Percentiles rank a stretch among this genome's conserved stretches.
These are phyloP conservation scores for Nigrospora osmanthi DNA, from an alignment of 2,329 filamentous ascomycete species.

Conservation along the genomic window DNA sequence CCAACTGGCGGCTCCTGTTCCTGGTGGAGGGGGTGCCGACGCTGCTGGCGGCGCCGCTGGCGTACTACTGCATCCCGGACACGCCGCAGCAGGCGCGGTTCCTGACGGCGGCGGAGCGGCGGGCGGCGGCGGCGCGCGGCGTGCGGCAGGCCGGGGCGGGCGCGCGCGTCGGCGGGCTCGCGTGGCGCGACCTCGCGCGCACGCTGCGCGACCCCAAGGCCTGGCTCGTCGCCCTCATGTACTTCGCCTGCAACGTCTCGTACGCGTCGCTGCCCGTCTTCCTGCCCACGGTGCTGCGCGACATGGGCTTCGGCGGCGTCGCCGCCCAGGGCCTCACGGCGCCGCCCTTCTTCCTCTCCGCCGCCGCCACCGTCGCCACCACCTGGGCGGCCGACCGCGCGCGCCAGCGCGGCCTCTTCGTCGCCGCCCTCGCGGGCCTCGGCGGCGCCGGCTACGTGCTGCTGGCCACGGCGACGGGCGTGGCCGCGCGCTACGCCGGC, in stretches of 20 bases:
- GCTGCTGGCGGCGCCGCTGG: conserved; percentile 18
- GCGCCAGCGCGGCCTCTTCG: conserved; percentile 55
- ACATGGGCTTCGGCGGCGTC: conserved; percentile 62
- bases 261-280: conserved; percentile 60
- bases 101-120: conserved; percentile 48
- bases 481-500: conserved; percentile 29
- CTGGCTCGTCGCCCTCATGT: conserved; percentile 36
- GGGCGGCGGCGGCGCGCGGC: conserved; percentile 45
- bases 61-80: conserved; percentile 27
- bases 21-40: conserved; percentile 26
- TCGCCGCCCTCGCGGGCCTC: conserved; percentile 46
- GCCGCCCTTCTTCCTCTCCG: conserved; percentile 62
- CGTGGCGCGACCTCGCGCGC: conserved; percentile 35
- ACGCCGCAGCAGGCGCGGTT: conserved; percentile 43
- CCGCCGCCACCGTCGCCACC: conserved; percentile 51
- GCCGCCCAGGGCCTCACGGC: conserved; percentile 65
- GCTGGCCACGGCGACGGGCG: conserved; percentile 43
- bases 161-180: conserved; percentile 36
- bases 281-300: conserved; percentile 51
- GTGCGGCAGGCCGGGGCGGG: conserved; percentile 45
- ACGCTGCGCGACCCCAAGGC: conserved; percentile 40
- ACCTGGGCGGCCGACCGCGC: conserved; percentile 59
- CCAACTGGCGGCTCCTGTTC: conserved; percentile 28
- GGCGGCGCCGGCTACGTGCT: conserved; percentile 58
- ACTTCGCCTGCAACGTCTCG: conserved; percentile 44